Evolutionary conservation across 2,329 filamentous ascomycete genomes (phyloP), one percentile per base, ranked within the genome.

Genomic region (Alternaria burnsii): DNA sequence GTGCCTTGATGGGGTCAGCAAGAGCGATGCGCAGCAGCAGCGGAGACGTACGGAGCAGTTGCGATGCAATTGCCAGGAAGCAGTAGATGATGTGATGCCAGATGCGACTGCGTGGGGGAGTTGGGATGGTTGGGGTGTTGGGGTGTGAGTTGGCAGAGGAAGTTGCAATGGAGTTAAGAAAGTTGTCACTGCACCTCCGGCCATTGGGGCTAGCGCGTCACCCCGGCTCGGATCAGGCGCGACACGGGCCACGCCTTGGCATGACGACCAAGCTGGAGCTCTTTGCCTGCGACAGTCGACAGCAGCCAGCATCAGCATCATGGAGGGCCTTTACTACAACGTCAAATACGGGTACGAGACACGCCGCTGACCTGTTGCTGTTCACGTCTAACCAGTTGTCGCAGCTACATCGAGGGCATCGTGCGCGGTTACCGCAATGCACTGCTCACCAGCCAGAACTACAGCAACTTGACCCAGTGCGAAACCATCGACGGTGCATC

Each of bases 281-380:
- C 61, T 67, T 57, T 62, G 61, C 60, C 59, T 61, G 65, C 57
- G 53, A 50, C 43, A 32, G 56, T 59, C 44, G 34, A 47, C 55
- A 47, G 58, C 46, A 64, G 57, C 48, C 58, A 58, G 58, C 66
- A 70, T 67, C 67, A 67, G 50, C 74, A 78, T 66, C 65, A 97
- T 97, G 93, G 93, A 97, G 85, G 93, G 93, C 61, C 89, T 97
- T 46, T 90, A 93, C 74, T 97, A 95, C 83, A 97, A 97, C 82
- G 91, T 94, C 66, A 93, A 96, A 81, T 94, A 92, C 82, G 94
- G 94, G 91, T 94, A 84, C 67, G 86, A 77, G 18, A 16, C 10
- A 22, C 16, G 36, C 43, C 30, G 32, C n/a, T 12, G 11, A 10
- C 36, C 3, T n/a, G 9, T 6, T 12, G 1, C 16, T 22, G 20